These are phyloP conservation scores for Boletales sp. DNA, from an alignment of 768 basidiomycete genomes.

Conservation along the genomic window DNA sequence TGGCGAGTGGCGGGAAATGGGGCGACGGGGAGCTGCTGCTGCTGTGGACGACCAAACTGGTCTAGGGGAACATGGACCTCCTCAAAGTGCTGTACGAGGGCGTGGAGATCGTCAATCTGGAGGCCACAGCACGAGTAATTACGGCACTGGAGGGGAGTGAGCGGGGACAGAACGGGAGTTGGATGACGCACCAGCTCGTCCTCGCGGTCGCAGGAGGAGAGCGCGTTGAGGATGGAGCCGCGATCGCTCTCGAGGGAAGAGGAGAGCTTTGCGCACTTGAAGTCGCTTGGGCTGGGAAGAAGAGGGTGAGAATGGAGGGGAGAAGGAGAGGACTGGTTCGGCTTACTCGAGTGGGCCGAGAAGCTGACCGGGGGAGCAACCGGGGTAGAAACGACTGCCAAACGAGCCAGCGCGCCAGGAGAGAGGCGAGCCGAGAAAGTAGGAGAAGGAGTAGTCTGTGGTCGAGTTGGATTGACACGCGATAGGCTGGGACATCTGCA, in stretches of 20 bases:
- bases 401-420: slow-evolving; percentile 70
- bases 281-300: slow-evolving; percentile 43
- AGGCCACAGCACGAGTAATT: slow-evolving; percentile 91
- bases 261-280: slow-evolving; percentile 43
- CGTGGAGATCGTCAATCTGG: slow-evolving; percentile 70
- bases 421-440: slow-evolving; percentile 69
- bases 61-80: slow-evolving; percentile 78
- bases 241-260: slow-evolving; percentile 62
- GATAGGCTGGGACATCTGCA: slow-evolving; percentile 38
- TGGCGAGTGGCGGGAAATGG: slow-evolving; percentile 34
- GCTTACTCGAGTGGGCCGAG: slow-evolving; percentile 66
- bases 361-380: slow-evolving; percentile 59
- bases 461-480: slow-evolving; percentile 29
- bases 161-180: not conserved
- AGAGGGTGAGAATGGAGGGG: not conserved
- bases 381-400: slow-evolving; percentile 59
- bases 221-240: too few relatives aligned
- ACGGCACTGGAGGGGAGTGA: slow-evolving; percentile 50
- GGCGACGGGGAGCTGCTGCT: slow-evolving; percentile 17
- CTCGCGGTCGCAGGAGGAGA: too few relatives aligned
- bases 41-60: slow-evolving; percentile 36
- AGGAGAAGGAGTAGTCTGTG: slow-evolving; percentile 46
- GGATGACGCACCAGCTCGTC: slow-evolving; percentile 61
- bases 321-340: not conserved
- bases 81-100: slow-evolving; percentile 90